Evolutionary conservation across 1,139 yeast species (phyloP), one percentile per base, ranked within the genome.

Genomic region (Casaregolazyma suthepensis): DNA sequence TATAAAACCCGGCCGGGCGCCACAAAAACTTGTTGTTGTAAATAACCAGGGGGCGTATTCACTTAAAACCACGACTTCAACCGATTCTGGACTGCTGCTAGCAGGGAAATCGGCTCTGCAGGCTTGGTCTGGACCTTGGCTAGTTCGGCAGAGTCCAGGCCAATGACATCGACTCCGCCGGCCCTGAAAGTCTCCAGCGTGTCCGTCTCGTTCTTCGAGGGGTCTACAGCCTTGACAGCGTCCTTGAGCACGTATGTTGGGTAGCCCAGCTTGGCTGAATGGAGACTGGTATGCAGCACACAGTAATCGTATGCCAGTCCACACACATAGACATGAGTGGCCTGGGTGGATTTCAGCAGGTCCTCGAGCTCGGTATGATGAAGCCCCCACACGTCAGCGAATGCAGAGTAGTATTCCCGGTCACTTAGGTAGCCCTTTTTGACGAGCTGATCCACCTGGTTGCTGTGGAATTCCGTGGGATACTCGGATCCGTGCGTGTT

Each of bases 301-400:
- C 98, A 91, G 66, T 73, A 89, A 66, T 91, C 98, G 58, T 82
- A 81, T 0, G 97, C 97, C 35, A 91, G 64, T 0, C 98, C 98
- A 1, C 84, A 94, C 35, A 87, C 76, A 50, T 76, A 82, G 4
- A 90, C 89, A 51, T 83, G 79, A 1, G 79, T 75, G 44, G 88
- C 79, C 0, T 68, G 71, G 35, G 73, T 60, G 0, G 72, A 63
- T 26, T 65, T 66, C 58, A 91, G 73, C 44, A 75, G 68, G 1
- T 66, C 67, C 52, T 76, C 75, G 59, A 91, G 72, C 54, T 82
- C 93, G 0, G 97, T 90, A 48, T 80, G 74, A 62, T 86, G 84
- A 37, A 79, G 62, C 22, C 81, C 78, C 94, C 96, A 88, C 29
- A 81, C 76, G 67, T 91, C 98, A 53, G 77, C 74, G 66, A 91